Base-by-base conservation (phyloP, 2,329 filamentous ascomycete species). In the Aplosporella prunicola region DNA sequence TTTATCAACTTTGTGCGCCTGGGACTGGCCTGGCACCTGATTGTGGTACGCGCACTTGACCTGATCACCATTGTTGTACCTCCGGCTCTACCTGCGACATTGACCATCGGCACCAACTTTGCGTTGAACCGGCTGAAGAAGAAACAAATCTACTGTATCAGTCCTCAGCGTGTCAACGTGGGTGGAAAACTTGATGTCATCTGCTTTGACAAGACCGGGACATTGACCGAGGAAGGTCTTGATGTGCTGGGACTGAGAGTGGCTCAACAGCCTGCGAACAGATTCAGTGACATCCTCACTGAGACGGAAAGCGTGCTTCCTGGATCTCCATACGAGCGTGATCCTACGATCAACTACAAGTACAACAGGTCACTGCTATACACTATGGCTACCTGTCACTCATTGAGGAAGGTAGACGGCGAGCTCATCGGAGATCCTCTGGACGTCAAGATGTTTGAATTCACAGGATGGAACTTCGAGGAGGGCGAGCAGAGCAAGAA, bases 131-230 rank as follows among this genome's bases (percentile, higher is more conserved):
- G 91, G 17, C 68, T 98, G 20, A 94, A 87, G 61, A 76, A 80
- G 45, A 88, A 93, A 57, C 74, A 87, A 28, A 95, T 98, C 24
- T 98, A 94, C 55, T 98, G 91, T 54, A 98, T 96, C 52, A 96
- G 89, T 47, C 91, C 93, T 0, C 91, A 98, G 53, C 76, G 91
- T 51, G 89, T 98, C 40, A 98, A 96, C 51, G 87, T 98, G 5
- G 91, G 84, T 11, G 91, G 93, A 33, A 96, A 96, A 60, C 66
- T 98, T 4, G 91, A 98, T 54, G 76, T 96, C 9, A 83, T 98
- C 63, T 95, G 89, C 60, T 98, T 98, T 47, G 91, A 98, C 63
- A 98, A 98, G 64, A 98, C 91, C 1, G 91, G 91, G n/a, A 98
- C 91, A 0, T 66, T 98, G 37, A 98, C 91, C 0, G 91, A 96